Conservation (phyloP, 352 stramenopile genomes). For the Globisporangium polare region DNA sequence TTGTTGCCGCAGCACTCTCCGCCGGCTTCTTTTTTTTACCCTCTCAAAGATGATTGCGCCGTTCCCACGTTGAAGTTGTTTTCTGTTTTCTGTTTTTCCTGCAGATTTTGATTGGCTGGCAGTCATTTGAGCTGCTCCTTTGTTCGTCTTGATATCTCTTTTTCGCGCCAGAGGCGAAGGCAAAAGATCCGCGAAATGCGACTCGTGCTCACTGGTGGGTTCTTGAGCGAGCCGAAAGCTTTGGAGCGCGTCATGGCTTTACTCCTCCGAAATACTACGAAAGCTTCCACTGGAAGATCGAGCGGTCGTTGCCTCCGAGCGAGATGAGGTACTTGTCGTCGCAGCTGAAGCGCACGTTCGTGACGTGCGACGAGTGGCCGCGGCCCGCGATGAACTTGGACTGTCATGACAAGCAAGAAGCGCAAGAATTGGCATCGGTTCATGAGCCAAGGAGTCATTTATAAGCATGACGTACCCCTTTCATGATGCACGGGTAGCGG, state of each 20-base stretch:
- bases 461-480: slow-evolving; percentile 35
- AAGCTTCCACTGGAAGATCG: slow-evolving; percentile 85
- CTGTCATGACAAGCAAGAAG: slow-evolving; percentile 18
- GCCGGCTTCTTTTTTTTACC: not conserved
- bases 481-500: slow-evolving; percentile 74
- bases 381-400: slow-evolving; percentile 45
- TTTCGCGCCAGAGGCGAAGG: too few relatives aligned
- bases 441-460: not conserved
- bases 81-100: too few relatives aligned
- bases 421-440: not conserved
- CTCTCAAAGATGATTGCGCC: not conserved
- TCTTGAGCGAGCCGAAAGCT: not conserved
- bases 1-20: not conserved
- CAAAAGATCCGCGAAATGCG: too few relatives aligned
- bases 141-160: too few relatives aligned
- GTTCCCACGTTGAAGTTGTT: not conserved
- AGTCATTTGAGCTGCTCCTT: too few relatives aligned
- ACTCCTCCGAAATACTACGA: too few relatives aligned
- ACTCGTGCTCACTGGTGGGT: too few relatives aligned
- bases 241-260: not conserved
- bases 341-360: slow-evolving; percentile 75
- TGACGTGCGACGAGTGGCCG: slow-evolving; percentile 82
- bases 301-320: slow-evolving; percentile 77
- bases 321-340: slow-evolving; percentile 84
- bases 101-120: too few relatives aligned